Evolutionary conservation across 129 eudicot genomes (phyloP).

Genomic region (Chrysanthemum makinoi): DNA sequence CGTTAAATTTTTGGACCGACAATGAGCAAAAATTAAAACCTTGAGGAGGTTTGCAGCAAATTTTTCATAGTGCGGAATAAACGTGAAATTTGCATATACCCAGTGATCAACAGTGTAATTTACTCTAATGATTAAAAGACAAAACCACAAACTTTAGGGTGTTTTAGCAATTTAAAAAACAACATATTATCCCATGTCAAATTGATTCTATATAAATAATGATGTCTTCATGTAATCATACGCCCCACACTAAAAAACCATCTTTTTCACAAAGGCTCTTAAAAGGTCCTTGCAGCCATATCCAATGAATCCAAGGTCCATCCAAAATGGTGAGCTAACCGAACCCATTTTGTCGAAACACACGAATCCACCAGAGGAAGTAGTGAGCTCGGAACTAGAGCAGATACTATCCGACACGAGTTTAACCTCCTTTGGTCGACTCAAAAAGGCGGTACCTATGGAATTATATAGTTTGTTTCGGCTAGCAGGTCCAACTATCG

Average conservation of each 20-base stretch:
- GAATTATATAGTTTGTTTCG: slow-evolving; percentile 34
- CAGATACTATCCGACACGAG: slow-evolving; percentile 36
- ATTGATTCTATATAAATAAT: too few relatives aligned
- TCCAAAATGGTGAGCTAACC: slow-evolving; percentile 6
- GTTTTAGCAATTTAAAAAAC: too few relatives aligned
- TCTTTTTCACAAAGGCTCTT: too few relatives aligned
- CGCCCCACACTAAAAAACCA: not conserved
- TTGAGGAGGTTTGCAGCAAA: too few relatives aligned
- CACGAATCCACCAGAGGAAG: not conserved
- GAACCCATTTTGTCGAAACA: slow-evolving; percentile 9
- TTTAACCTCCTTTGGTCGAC: slow-evolving; percentile 17
- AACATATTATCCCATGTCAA: too few relatives aligned
- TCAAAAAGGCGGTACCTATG: slow-evolving; percentile 19
- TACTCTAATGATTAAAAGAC: too few relatives aligned
- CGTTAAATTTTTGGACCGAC: too few relatives aligned
- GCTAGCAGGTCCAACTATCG: slow-evolving; percentile 45
- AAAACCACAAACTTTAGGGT: too few relatives aligned
- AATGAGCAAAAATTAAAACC: too few relatives aligned
- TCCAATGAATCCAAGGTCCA: slow-evolving; percentile 10
- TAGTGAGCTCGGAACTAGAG: slow-evolving; percentile 34
- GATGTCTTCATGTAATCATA: not conserved
- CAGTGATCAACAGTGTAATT: too few relatives aligned
- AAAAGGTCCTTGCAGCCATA: not conserved
- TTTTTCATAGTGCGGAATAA: too few relatives aligned
- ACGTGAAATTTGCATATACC: too few relatives aligned